Conservation (phyloP, 495 filamentous ascomycete genomes). For the Hypomontagnella monticulosa region DNA sequence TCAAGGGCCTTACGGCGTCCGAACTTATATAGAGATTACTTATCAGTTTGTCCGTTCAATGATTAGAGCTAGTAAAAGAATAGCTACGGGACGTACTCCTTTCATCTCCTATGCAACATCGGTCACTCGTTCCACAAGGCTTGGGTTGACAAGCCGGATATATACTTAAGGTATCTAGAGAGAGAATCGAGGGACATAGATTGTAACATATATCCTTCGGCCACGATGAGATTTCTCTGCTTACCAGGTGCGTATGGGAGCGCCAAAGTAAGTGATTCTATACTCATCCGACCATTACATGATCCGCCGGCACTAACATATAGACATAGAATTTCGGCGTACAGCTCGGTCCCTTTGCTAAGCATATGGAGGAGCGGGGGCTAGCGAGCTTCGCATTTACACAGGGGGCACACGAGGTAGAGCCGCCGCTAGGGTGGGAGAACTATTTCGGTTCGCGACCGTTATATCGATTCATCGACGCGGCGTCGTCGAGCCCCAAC, state of each 20-base stretch:
- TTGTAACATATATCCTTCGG: background rate
- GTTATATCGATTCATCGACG: constrained; percentile 62
- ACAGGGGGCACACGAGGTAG: constrained; percentile 56
- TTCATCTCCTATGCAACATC: too few species aligned
- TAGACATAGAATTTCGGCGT: constrained; percentile 61
- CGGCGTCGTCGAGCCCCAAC: constrained; percentile 23
- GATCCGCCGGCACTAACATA: background rate
- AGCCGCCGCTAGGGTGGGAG: constrained; percentile 58
- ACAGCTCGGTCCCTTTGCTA: constrained; percentile 61
- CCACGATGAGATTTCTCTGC: constrained; percentile 47
- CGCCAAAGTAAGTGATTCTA: constrained; percentile 46
- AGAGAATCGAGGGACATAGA: background rate
- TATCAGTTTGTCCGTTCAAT: background rate
- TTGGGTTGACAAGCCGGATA: background rate
- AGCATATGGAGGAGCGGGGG: constrained; percentile 55
- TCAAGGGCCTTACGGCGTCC: constrained; percentile 7
- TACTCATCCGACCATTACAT: background rate
- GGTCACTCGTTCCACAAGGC: constrained; percentile 7
- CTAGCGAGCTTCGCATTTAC: constrained; percentile 58
- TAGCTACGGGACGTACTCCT: constrained; percentile 3
- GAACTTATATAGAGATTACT: constrained; percentile 8
- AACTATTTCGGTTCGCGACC: constrained; percentile 64
- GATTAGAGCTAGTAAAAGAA: constrained; percentile 11
- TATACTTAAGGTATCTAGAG: background rate
- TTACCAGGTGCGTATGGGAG: constrained; percentile 55